phyloP scores from a whole-genome alignment of 202 grass and related monocot genomes.

The Schoenoplectus tabernaemontani region DNA sequence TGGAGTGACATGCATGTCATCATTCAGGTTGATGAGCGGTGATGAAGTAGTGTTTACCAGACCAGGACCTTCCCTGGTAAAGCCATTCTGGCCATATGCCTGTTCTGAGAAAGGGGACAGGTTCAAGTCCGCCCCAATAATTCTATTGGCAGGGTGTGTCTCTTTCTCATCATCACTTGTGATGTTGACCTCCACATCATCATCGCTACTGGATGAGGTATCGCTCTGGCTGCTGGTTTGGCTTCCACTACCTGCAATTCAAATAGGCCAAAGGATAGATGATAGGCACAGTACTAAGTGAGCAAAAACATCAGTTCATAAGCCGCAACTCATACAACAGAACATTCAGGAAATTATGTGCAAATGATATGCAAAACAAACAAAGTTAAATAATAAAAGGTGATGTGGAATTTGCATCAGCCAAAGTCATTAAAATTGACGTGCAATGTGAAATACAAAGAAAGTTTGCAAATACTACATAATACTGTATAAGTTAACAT shows the following conservation, averaged over 20 bases:
- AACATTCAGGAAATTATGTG: neutral
- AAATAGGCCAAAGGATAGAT: neutral
- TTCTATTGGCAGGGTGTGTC: slow-evolving; percentile 24
- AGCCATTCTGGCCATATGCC: neutral
- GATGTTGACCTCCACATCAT: slow-evolving; percentile 92
- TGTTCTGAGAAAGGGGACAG: slow-evolving; percentile 39
- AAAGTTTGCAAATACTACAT: neutral
- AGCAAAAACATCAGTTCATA: neutral
- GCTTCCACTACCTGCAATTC: slow-evolving; percentile 50
- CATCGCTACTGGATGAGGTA: slow-evolving; percentile 81
- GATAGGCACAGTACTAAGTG: neutral
- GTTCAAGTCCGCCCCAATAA: slow-evolving; percentile 47
- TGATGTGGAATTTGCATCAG: neutral
- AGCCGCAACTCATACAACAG: neutral
- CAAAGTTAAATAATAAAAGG: neutral
- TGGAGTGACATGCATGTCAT: slow-evolving; percentile 23
- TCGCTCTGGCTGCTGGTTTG: slow-evolving; percentile 95
- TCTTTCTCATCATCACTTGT: slow-evolving; percentile 71
- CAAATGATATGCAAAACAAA: slow-evolving; percentile 6
- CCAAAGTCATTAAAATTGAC: neutral
- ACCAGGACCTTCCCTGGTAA: slow-evolving; percentile 3
- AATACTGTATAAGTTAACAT: neutral
- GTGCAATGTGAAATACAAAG: neutral
- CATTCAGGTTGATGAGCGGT: slow-evolving; percentile 53
- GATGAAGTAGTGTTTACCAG: slow-evolving; percentile 31